Base-by-base conservation (phyloP, 2,329 filamentous ascomycete species). In the Penicillium sp. region DNA sequence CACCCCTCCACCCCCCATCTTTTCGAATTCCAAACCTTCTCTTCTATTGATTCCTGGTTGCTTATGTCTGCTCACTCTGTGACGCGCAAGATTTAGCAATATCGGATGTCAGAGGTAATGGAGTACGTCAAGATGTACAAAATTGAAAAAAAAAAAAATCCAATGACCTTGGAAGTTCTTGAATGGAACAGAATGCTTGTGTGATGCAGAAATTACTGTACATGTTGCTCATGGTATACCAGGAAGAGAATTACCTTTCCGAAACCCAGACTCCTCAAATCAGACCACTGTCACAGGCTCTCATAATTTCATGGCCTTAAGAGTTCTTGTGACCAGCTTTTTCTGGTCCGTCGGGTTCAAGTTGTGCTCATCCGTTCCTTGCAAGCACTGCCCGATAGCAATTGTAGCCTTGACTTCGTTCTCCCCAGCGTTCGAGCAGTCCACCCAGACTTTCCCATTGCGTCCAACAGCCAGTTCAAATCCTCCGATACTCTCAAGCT, bases 391-490 rank as follows among this genome's bases (percentile, higher is more conserved):
- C 1, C 93, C 93, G 55, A 98, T 90, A 1, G 86, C 83, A 60
- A 96, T 79, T 8, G 92, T 88, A 31, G 86, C 87, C 76, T 84
- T 89, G 37, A 88, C 78, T 14, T 72, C 70, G 55, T 59, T 64
- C 29, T 76, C 73, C 60, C 81, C 89, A 27, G 89, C 90, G 56
- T 76, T 75, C 5, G 76, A 75, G 64, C 89, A 92, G 69, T 93
- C 88, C 14, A 98, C 90, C 92, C 95, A 98, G 23, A 98, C 85
- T 73, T 86, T 88, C 42, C 95, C 95, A 74, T 99, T 99, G 69
- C 92, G 86, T 19, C 95, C 95, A 9, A 96, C 90, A 0, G 93
- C 93, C 58, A 96, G 90, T 80, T 99, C 95, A 73, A 98, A 99
- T 21, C 90, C 87, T 21, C 78, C 78, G 2, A 72, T 64, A 43